Conservation (phyloP, 2,329 filamentous ascomycete genomes). For the Apiospora arundinis region DNA sequence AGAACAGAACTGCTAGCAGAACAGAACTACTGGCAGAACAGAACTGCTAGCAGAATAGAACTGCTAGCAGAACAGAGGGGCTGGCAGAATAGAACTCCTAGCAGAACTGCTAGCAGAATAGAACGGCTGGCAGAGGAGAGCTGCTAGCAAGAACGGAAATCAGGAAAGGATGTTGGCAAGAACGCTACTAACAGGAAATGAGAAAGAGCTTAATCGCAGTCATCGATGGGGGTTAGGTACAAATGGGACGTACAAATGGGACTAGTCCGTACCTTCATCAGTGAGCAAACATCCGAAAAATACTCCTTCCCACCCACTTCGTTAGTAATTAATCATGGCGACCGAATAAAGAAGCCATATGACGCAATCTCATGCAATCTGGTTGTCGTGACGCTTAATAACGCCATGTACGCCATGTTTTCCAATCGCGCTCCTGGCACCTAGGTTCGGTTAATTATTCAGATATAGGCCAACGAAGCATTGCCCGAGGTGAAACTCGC, state of each 20-base stretch:
- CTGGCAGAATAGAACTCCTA: too few species aligned
- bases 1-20: too few species aligned
- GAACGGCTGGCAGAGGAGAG: background rate
- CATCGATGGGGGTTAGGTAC: background rate
- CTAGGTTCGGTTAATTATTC: background rate
- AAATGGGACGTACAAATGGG: background rate
- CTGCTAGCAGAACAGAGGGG: too few species aligned
- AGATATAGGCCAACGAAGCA: slow-evolving; percentile 2
- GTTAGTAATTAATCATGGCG: background rate
- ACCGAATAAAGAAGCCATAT: background rate
- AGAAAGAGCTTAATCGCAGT: background rate
- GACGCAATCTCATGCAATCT: background rate
- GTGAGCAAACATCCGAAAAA: background rate
- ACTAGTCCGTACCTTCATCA: background rate
- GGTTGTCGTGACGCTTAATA: too few species aligned
- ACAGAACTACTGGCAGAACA: too few species aligned
- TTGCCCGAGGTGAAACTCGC: background rate
- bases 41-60: too few species aligned
- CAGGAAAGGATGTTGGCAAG: background rate
- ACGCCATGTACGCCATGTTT: too few species aligned
- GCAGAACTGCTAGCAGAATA: background rate
- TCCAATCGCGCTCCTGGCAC: too few species aligned
- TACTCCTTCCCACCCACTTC: background rate
- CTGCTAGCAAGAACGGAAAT: background rate
- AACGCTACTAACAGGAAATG: slow-evolving; percentile 1